Conservation (phyloP, 2,329 filamentous ascomycete genomes). For the Epichloe sylvatica region DNA sequence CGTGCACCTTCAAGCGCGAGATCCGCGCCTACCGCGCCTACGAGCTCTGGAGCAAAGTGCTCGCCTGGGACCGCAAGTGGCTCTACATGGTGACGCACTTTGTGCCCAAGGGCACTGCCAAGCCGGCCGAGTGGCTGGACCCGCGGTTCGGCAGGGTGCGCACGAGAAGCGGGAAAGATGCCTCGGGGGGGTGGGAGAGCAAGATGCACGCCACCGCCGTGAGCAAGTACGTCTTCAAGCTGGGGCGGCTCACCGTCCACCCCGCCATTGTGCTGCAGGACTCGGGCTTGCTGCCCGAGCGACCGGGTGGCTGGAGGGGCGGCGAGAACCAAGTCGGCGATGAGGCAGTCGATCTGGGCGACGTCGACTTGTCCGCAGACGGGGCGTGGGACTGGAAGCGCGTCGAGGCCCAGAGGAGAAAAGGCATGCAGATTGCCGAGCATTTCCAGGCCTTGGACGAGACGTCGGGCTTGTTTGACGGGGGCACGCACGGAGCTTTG, state of each 20-base stretch:
- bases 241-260: slow-evolving; percentile 69
- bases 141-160: slow-evolving; percentile 28
- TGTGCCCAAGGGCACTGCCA: slow-evolving; percentile 46
- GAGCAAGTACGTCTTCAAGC: slow-evolving; percentile 72
- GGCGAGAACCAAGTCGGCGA: slow-evolving; percentile 20
- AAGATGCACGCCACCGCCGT: slow-evolving; percentile 58
- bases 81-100: slow-evolving; percentile 64
- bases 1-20: slow-evolving; percentile 60
- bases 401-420: slow-evolving; percentile 39
- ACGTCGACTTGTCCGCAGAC: slow-evolving; percentile 19
- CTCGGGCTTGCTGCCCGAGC: slow-evolving; percentile 58
- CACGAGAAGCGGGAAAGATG: slow-evolving; percentile 24
- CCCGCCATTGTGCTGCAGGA: slow-evolving; percentile 62
- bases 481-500: slow-evolving; percentile 37
- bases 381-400: slow-evolving; percentile 44
- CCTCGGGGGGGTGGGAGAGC: slow-evolving; percentile 38
- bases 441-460: slow-evolving; percentile 45
- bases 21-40: slow-evolving; percentile 55
- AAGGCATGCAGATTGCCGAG: slow-evolving; percentile 39
- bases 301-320: slow-evolving; percentile 51
- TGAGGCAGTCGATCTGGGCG: slow-evolving; percentile 4
- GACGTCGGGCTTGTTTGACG: slow-evolving; percentile 37
- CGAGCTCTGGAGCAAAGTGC: slow-evolving; percentile 58
- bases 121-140: slow-evolving; percentile 40
- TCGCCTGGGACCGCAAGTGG: slow-evolving; percentile 73